A percentile compares a stretch with the other conserved stretches of the same genome.
These are phyloP conservation scores for Cladobotryum mycophilum DNA, from an alignment of 2,329 filamentous ascomycete genomes.

Conservation along the genomic window DNA sequence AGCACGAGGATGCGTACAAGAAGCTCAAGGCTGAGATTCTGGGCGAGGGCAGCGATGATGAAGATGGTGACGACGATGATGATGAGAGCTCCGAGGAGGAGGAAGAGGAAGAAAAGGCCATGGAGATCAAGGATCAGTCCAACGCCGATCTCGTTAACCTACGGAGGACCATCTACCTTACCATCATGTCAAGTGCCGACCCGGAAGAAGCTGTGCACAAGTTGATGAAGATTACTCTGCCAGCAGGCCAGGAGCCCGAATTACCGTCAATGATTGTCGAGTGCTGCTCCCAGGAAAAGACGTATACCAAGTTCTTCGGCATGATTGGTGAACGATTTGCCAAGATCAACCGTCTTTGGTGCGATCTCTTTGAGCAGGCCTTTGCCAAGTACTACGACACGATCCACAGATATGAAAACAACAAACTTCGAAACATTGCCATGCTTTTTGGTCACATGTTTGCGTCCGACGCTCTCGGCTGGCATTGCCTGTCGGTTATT, in stretches of 20 bases:
- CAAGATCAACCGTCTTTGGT: constrained; percentile 93
- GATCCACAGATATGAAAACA: constrained; percentile 95
- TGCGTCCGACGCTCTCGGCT: constrained; percentile 80
- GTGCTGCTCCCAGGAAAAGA: constrained; percentile 92
- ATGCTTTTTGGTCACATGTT: constrained; percentile 91
- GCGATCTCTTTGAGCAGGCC: constrained; percentile 80
- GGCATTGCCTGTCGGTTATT: constrained; percentile 80
- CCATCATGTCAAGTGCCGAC: constrained; percentile 92
- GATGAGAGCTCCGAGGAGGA: constrained; percentile 70
- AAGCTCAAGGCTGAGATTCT: constrained; percentile 89
- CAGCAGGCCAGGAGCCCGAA: constrained; percentile 79
- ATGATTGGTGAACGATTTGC: constrained; percentile 91
- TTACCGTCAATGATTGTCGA: constrained; percentile 96
- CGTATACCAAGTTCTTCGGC: constrained; percentile 96
- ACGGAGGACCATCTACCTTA: constrained; percentile 90
- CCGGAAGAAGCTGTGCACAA: constrained; percentile 98
- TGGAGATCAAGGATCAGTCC: constrained; percentile 97
- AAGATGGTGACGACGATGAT: constrained; percentile 57
- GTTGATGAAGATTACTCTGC: constrained; percentile 87
- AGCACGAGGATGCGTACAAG: constrained; percentile 84
- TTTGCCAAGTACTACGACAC: constrained; percentile 95
- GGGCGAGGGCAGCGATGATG: constrained; percentile 83
- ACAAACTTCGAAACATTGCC: constrained; percentile 88
- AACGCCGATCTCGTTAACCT: constrained; percentile 94
- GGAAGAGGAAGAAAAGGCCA: constrained; percentile 68